A percentile compares a stretch with the other conserved stretches of the same genome.
These are phyloP conservation scores for Magnaporthiopsis incrustans DNA, from an alignment of 2,329 filamentous ascomycete genomes.

Conservation along the genomic window DNA sequence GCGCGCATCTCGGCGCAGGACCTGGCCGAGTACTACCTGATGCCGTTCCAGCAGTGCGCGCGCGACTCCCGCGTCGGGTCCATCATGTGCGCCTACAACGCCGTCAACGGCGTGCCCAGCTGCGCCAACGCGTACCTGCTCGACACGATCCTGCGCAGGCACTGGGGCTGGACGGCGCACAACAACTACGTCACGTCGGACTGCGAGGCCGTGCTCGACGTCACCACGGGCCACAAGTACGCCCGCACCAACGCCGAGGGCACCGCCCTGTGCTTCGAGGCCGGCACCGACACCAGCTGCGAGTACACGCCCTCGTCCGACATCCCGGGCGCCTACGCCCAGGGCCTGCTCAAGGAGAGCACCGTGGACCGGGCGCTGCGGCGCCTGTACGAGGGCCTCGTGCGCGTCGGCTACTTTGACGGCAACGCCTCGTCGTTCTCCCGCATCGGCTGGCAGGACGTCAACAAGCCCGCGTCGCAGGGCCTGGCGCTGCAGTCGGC, in stretches of 20 bases:
- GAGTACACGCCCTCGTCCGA: conserved; percentile 20
- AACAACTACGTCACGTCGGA: conserved; percentile 58
- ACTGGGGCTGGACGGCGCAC: conserved; percentile 55
- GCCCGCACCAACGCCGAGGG: conserved; percentile 14
- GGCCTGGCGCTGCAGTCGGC: conserved; percentile 48
- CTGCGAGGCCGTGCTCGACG: conserved; percentile 48
- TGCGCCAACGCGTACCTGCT: conserved; percentile 57
- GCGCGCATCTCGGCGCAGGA: conserved; percentile 43
- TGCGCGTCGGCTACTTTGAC: conserved; percentile 52
- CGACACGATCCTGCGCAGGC: conserved; percentile 52
- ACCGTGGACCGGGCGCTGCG: conserved; percentile 40
- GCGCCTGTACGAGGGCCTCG: conserved; percentile 45
- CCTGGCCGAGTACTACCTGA: conserved; percentile 59
- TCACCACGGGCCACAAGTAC: neutral
- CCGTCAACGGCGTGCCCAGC: conserved; percentile 53
- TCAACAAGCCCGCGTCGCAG: conserved; percentile 45
- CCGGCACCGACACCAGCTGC: conserved; percentile 21
- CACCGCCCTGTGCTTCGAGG: neutral
- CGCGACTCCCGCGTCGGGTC: conserved; percentile 48
- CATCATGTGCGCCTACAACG: conserved; percentile 56
- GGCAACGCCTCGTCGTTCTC: conserved; percentile 35
- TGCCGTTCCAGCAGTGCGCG: conserved; percentile 56
- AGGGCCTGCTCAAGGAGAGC: conserved; percentile 33
- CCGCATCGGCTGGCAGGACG: conserved; percentile 44
- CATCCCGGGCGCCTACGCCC: conserved; percentile 15